These are phyloP conservation scores for Polytrichum formosum DNA, from an alignment of 225 moss, liverwort and hornwort species.

Conservation along the genomic window DNA sequence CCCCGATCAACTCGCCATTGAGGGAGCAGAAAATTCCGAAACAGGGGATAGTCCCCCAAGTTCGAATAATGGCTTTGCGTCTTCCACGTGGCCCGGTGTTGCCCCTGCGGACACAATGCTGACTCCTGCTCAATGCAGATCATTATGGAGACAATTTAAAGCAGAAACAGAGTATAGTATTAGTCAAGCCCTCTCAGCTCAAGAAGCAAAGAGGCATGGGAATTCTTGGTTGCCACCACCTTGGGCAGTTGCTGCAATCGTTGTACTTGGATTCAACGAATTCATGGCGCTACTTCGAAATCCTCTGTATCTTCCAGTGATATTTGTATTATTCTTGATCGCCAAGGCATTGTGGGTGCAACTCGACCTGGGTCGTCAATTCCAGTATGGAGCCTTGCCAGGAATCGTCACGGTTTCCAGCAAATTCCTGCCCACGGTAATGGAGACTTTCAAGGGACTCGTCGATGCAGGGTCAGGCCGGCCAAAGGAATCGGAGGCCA, in stretches of 20 bases:
- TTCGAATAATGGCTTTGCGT: conserved; percentile 32
- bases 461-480: conserved; percentile 52
- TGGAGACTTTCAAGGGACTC: conserved; percentile 68
- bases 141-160: conserved; percentile 87
- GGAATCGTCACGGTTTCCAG: conserved; percentile 65
- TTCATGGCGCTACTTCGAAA: conserved; percentile 83
- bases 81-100: conserved; percentile 51
- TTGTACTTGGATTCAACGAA: conserved; percentile 89
- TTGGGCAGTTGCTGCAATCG: conserved; percentile 83
- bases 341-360: conserved; percentile 87
- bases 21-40: not conserved
- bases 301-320: conserved; percentile 68
- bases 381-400: conserved; percentile 61
- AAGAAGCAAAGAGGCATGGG: conserved; percentile 63
- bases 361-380: conserved; percentile 64
- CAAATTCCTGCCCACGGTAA: conserved; percentile 67
- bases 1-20: conserved; percentile 5
- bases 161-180: conserved; percentile 89
- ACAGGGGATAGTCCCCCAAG: not conserved
- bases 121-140: conserved; percentile 77
- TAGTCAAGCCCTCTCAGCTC: conserved; percentile 81
- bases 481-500: not conserved
- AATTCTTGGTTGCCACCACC: conserved; percentile 87
- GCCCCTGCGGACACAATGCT: conserved; percentile 54
- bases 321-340: conserved; percentile 63